These are phyloP conservation scores for Tuber aestivum DNA, from an alignment of 495 filamentous ascomycete genomes.

Conservation along the genomic window DNA sequence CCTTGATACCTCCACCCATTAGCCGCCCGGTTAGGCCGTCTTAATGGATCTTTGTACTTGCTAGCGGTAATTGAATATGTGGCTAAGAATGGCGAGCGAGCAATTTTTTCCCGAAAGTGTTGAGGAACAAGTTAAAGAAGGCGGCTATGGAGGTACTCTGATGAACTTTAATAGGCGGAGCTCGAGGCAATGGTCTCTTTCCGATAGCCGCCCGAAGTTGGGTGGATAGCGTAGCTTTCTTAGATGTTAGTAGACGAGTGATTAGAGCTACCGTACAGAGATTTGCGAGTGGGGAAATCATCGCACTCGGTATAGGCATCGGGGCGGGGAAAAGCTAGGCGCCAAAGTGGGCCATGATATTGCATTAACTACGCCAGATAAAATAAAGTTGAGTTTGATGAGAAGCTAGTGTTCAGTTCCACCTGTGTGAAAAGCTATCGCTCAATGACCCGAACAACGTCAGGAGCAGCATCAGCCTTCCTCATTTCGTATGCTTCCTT, in stretches of 20 bases:
- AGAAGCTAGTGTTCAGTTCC: neutral
- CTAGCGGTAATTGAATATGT: neutral
- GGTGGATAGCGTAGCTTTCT: neutral
- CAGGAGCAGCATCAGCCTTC: constrained; percentile 64
- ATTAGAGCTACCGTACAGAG: neutral
- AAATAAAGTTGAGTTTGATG: neutral
- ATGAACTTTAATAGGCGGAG: neutral
- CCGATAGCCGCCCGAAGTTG: neutral
- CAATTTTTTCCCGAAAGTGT: neutral
- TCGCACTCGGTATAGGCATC: neutral
- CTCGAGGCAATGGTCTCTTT: neutral
- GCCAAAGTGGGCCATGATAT: neutral
- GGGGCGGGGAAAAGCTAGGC: neutral
- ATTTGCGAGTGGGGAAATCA: neutral
- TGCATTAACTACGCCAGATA: neutral
- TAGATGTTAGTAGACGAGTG: neutral
- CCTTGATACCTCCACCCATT: neutral
- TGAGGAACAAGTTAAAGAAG: neutral
- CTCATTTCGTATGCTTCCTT: constrained; percentile 59
- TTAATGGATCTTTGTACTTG: neutral
- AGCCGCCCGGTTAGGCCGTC: neutral
- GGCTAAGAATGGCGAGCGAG: neutral
- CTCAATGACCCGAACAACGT: constrained; percentile 43
- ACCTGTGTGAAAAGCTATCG: neutral
- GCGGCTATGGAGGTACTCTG: neutral